phyloP scores from a whole-genome alignment of 1,284 basidiomycete species.

The Cutaneotrichosporon cyanovorans region DNA sequence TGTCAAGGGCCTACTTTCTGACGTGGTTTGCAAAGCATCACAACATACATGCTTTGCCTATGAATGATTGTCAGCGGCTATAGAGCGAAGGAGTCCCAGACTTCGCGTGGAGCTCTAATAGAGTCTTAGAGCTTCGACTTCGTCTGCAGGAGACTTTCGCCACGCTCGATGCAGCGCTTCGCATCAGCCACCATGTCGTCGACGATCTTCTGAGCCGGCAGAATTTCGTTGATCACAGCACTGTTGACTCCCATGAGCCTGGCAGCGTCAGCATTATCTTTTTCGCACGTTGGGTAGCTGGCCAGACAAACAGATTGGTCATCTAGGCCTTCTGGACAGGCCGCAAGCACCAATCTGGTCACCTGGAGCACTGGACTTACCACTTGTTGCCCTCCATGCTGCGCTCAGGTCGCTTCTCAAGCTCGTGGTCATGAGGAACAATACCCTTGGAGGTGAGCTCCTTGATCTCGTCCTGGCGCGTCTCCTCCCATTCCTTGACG shows the following conservation, averaged over 20 bases:
- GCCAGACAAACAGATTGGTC: no score
- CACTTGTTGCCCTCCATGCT: slow-evolving; percentile 56
- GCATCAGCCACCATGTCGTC: slow-evolving; percentile 57
- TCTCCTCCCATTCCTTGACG: slow-evolving; percentile 59
- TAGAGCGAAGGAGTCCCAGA: no score
- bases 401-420: slow-evolving; percentile 71
- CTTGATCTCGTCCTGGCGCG: slow-evolving; percentile 47
- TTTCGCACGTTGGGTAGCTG: no score
- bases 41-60: no score
- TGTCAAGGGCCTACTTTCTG: no score
- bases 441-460: slow-evolving; percentile 67
- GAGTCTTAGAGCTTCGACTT: no score
- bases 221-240: slow-evolving; percentile 65
- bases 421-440: slow-evolving; percentile 61
- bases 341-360: no score
- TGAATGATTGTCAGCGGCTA: no score
- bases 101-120: no score
- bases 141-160: no score
- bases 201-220: slow-evolving; percentile 70
- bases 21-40: no score
- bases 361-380: not conserved
- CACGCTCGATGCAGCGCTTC: slow-evolving; percentile 25
- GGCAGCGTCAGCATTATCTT: not conserved
- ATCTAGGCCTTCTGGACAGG: no score
- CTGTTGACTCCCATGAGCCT: slow-evolving; percentile 71